Conservation (phyloP, 2,329 filamentous ascomycete genomes). For the Ascocoryne sarcoides region DNA sequence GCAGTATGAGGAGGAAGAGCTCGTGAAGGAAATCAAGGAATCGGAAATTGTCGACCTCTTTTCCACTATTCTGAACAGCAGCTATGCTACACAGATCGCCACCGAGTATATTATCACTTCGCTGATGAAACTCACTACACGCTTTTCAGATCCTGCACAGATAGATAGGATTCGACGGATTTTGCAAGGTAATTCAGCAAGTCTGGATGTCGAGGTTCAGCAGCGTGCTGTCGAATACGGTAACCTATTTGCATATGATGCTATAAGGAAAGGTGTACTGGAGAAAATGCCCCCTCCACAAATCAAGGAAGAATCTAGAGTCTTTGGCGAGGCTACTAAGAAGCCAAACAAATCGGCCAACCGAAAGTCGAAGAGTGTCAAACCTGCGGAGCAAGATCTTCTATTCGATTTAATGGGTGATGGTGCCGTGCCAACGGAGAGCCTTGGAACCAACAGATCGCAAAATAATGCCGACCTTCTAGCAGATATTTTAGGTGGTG, state of each 20-base stretch:
- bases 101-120: conserved; percentile 95
- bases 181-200: conserved; percentile 69
- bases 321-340: conserved; percentile 71
- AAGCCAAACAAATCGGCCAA: conserved; percentile 60
- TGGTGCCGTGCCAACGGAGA: conserved; percentile 47
- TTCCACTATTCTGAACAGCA: conserved; percentile 84
- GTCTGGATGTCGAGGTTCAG: conserved; percentile 90
- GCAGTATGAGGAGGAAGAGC: conserved; percentile 88
- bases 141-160: conserved; percentile 75
- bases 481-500: conserved; percentile 81
- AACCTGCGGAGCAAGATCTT: conserved; percentile 84
- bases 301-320: conserved; percentile 89
- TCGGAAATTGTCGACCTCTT: conserved; percentile 91
- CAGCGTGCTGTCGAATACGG: conserved; percentile 92
- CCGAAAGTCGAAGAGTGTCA: conserved; percentile 66
- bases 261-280: conserved; percentile 79
- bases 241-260: conserved; percentile 86
- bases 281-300: conserved; percentile 98
- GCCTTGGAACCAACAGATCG: conserved; percentile 68
- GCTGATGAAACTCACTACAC: conserved; percentile 87
- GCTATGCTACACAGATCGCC: conserved; percentile 81
- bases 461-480: conserved; percentile 78
- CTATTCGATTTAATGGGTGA: conserved; percentile 89
- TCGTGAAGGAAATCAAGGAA: conserved; percentile 73
- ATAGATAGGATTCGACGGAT: conserved; percentile 76